phyloP scores from a whole-genome alignment of 75 land plant species.

The Picea glauca region DNA sequence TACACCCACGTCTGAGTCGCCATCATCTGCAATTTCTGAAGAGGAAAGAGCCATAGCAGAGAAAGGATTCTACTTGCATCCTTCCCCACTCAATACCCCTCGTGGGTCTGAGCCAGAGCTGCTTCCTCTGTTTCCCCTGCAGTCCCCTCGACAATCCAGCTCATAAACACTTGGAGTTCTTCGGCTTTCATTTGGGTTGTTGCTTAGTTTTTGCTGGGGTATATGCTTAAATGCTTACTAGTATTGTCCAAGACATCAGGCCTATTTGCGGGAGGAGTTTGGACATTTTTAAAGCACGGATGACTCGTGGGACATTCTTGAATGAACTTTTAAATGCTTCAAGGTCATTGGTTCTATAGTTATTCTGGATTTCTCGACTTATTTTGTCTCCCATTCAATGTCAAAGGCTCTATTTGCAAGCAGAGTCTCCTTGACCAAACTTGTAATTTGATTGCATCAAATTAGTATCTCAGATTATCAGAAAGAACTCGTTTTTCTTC shows the following conservation, averaged over 20 bases:
- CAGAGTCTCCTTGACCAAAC: not conserved
- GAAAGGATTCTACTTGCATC: constrained; percentile 30
- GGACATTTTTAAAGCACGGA: too few relatives aligned
- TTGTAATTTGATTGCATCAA: not conserved
- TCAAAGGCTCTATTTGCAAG: too few relatives aligned
- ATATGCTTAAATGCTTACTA: not conserved
- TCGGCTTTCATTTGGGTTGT: not conserved
- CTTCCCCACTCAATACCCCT: constrained; percentile 19
- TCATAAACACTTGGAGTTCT: not conserved
- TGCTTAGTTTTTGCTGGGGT: not conserved
- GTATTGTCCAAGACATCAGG: not conserved
- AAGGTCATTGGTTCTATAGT: too few relatives aligned
- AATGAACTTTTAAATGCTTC: not conserved
- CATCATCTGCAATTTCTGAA: not conserved
- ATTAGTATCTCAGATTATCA: not conserved
- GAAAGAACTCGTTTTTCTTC: not conserved
- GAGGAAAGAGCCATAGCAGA: constrained; percentile 19
- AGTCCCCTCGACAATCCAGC: constrained; percentile 28
- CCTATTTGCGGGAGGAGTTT: not conserved
- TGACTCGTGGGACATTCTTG: not conserved
- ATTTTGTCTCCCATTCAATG: too few relatives aligned
- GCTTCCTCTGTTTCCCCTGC: constrained; percentile 39
- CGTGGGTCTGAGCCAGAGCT: constrained; percentile 26
- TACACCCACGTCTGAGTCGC: constrained; percentile 7
- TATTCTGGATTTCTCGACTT: too few relatives aligned